Percentiles rank a stretch among this genome's conserved stretches.
These are phyloP conservation scores for Podaxis rugospora DNA, from an alignment of 768 basidiomycete species.

Conservation along the genomic window DNA sequence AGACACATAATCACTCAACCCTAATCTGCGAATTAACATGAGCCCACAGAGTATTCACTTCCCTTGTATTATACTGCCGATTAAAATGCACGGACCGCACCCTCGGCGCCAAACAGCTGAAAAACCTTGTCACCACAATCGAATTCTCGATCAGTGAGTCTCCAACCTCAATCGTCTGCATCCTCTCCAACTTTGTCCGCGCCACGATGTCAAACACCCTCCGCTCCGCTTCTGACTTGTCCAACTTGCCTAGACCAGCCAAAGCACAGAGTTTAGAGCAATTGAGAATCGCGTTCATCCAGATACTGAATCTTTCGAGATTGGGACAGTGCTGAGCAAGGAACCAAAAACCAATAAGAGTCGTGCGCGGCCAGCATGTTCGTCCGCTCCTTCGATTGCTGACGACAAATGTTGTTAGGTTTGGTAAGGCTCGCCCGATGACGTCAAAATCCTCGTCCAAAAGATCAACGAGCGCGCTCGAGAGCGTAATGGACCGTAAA, in stretches of 20 bases:
- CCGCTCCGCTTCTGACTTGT: not conserved
- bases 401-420: not conserved
- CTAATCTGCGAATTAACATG: conserved; percentile 1
- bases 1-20: not conserved
- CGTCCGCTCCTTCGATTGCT: not conserved
- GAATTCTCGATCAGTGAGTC: conserved; percentile 1
- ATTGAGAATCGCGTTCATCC: conserved; percentile 5
- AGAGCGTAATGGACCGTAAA: not conserved
- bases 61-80: not conserved
- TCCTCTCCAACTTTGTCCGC: not conserved
- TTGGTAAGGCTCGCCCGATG: not conserved
- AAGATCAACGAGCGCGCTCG: not conserved
- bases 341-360: not conserved
- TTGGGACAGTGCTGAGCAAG: not conserved
- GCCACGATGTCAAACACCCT: not conserved
- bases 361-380: not conserved
- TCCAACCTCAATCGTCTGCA: not conserved
- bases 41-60: conserved; percentile 3
- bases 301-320: not conserved
- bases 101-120: not conserved
- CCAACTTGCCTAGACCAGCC: not conserved
- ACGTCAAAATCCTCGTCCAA: not conserved
- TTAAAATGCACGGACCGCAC: not conserved
- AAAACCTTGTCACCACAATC: not conserved
- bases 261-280: not conserved